A percentile compares a stretch with the other conserved stretches of the same genome.
These are phyloP conservation scores for Millerago galiae DNA, from an alignment of 805 yeast genomes.

Conservation along the genomic window DNA sequence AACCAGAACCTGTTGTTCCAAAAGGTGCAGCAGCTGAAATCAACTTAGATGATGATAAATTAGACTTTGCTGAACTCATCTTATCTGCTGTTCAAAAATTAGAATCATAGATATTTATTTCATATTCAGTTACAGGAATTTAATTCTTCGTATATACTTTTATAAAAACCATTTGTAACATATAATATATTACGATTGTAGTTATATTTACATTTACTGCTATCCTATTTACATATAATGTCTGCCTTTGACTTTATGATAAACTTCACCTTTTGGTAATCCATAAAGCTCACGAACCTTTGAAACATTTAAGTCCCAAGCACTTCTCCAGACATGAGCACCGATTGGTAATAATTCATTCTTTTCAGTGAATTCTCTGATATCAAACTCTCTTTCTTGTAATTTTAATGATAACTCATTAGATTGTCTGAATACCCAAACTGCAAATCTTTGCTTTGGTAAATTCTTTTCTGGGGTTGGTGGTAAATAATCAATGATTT, in stretches of 20 bases:
- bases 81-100: constrained; percentile 57
- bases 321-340: constrained; percentile 86
- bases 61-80: constrained; percentile 72
- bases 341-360: constrained; percentile 72
- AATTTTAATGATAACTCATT: constrained; percentile 16
- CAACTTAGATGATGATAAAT: constrained; percentile 83
- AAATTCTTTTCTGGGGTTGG: constrained; percentile 87
- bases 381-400: constrained; percentile 49
- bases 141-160: constrained; percentile 1
- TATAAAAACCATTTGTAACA: constrained; percentile 4
- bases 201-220: neutral
- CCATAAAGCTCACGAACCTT: constrained; percentile 67
- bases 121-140: neutral
- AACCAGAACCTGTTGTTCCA: constrained; percentile 30
- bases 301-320: constrained; percentile 70
- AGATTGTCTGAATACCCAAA: constrained; percentile 86
- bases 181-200: neutral
- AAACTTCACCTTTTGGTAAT: constrained; percentile 69
- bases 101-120: constrained; percentile 23
- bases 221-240: constrained; percentile 9
- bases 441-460: constrained; percentile 72
- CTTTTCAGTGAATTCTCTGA: constrained; percentile 56
- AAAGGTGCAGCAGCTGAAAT: constrained; percentile 34
- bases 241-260: constrained; percentile 32
- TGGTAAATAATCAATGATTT: constrained; percentile 60